Conservation (phyloP, 1,284 basidiomycete species). For the Fomitiporia mediterranea region DNA sequence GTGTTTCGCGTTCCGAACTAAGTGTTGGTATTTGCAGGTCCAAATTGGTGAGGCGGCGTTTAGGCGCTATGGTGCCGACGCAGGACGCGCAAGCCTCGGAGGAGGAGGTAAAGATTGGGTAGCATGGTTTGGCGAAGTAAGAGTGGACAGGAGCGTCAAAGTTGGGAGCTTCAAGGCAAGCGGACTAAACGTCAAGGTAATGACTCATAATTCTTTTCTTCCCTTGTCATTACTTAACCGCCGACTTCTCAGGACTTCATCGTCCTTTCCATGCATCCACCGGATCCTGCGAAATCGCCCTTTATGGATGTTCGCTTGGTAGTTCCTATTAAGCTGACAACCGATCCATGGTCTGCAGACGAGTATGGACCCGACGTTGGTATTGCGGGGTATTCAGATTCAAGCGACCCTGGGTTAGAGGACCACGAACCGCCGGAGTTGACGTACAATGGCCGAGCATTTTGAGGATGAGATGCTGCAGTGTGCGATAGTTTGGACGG, state of each 20-base stretch:
- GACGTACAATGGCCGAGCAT: conserved; percentile 3
- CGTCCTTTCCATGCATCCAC: conserved; percentile 53
- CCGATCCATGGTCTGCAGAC: conserved; percentile 53
- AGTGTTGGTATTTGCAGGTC: background rate
- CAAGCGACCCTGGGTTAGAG: conserved; percentile 13
- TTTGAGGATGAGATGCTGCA: background rate
- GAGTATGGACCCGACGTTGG: conserved; percentile 17
- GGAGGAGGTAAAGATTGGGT: conserved; percentile 57
- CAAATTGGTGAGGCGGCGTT: conserved; percentile 59
- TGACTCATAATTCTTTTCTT: background rate
- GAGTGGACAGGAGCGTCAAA: conserved; percentile 42
- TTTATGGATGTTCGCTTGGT: conserved; percentile 55
- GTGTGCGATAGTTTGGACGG: background rate
- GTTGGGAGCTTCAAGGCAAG: conserved; percentile 59
- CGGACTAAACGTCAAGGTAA: conserved; percentile 59
- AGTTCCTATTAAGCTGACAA: conserved; percentile 61
- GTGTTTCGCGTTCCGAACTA: background rate
- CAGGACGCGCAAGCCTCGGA: conserved; percentile 26
- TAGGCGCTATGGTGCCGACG: conserved; percentile 23
- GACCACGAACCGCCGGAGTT: conserved; percentile 16
- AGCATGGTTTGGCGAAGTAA: conserved; percentile 57
- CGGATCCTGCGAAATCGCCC: conserved; percentile 47
- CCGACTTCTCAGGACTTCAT: conserved; percentile 49
- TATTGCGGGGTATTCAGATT: conserved; percentile 12
- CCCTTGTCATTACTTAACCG: background rate